Percentiles rank a stretch among this genome's conserved stretches.
These are phyloP conservation scores for Leptomonas pyrrhocoris DNA, from an alignment of 208 protist species.

Conservation along the genomic window DNA sequence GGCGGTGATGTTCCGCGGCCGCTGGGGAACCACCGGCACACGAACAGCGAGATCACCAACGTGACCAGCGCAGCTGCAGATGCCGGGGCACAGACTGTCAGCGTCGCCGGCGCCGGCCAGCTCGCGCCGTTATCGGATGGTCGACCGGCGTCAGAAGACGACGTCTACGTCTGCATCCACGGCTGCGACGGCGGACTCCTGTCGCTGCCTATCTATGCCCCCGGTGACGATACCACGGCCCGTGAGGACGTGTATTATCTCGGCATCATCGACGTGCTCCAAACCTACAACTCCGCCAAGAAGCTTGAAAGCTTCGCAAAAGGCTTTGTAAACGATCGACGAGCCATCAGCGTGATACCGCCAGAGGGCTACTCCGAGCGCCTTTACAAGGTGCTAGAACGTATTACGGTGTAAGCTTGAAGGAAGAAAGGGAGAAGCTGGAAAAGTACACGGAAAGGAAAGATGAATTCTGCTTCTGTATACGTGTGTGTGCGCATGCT, in stretches of 20 bases:
- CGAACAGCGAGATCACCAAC: slow-evolving; percentile 20
- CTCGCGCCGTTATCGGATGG: not conserved
- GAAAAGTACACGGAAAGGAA: not conserved
- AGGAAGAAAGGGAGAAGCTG: not conserved
- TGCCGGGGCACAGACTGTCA: slow-evolving; percentile 23
- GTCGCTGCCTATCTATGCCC: slow-evolving; percentile 75
- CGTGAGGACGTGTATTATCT: slow-evolving; percentile 92
- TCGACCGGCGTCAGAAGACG: slow-evolving; percentile 29
- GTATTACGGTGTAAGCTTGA: slow-evolving; percentile 66
- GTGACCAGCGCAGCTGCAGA: slow-evolving; percentile 21
- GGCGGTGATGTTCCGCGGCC: not conserved
- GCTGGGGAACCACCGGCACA: not conserved
- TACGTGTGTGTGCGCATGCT: too few relatives aligned
- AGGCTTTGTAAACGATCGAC: slow-evolving; percentile 67
- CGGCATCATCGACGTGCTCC: slow-evolving; percentile 94
- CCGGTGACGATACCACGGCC: slow-evolving; percentile 66
- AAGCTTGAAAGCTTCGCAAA: slow-evolving; percentile 90
- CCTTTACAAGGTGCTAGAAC: slow-evolving; percentile 77
- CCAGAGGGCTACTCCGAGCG: slow-evolving; percentile 84
- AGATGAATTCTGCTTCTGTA: too few relatives aligned
- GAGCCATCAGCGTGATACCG: slow-evolving; percentile 85
- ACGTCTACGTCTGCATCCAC: slow-evolving; percentile 67
- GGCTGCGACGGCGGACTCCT: slow-evolving; percentile 84
- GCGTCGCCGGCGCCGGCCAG: slow-evolving; percentile 1
- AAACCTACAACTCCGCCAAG: slow-evolving; percentile 89